Evolutionary conservation across 768 basidiomycete genomes (phyloP).

Genomic region (Phlebiopsis gigantea): DNA sequence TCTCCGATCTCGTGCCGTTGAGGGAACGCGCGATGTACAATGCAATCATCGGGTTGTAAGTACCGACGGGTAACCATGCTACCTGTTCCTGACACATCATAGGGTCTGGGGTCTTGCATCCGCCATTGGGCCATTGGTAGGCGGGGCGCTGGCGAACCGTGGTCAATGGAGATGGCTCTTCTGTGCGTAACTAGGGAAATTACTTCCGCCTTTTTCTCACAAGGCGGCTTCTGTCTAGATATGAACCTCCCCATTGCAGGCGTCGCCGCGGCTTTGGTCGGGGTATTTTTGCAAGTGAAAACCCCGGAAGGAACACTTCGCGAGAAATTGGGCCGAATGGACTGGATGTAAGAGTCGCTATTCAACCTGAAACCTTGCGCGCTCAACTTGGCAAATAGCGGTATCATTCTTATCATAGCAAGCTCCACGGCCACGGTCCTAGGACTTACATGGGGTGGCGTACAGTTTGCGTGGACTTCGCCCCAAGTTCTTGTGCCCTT

Average conservation of each 20-base stretch:
- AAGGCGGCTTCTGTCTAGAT: conserved; percentile 17
- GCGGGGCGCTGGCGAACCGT: conserved; percentile 17
- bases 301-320: conserved; percentile 24
- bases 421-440: conserved; percentile 27
- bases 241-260: conserved; percentile 30
- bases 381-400: conserved; percentile 24
- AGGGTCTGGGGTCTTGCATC: conserved; percentile 9
- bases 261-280: conserved; percentile 4
- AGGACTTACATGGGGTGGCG: conserved; percentile 38
- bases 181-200: too few relatives aligned
- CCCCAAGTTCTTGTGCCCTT: conserved; percentile 34
- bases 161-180: conserved; percentile 27
- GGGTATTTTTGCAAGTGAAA: conserved; percentile 2
- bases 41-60: conserved; percentile 11
- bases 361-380: conserved; percentile 10
- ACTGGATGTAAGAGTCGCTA: conserved; percentile 30
- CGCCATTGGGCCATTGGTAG: conserved; percentile 5
- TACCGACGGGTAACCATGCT: not conserved
- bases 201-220: not conserved
- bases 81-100: not conserved
- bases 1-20: conserved; percentile 21
- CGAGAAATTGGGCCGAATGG: conserved; percentile 27
- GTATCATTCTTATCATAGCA: conserved; percentile 29
- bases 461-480: conserved; percentile 32
- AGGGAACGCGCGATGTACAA: conserved; percentile 17